A percentile compares a stretch with the other conserved stretches of the same genome.
Evolutionary conservation across 2,329 filamentous ascomycete species (phyloP).

Genomic region (Alternaria triticimaculans): DNA sequence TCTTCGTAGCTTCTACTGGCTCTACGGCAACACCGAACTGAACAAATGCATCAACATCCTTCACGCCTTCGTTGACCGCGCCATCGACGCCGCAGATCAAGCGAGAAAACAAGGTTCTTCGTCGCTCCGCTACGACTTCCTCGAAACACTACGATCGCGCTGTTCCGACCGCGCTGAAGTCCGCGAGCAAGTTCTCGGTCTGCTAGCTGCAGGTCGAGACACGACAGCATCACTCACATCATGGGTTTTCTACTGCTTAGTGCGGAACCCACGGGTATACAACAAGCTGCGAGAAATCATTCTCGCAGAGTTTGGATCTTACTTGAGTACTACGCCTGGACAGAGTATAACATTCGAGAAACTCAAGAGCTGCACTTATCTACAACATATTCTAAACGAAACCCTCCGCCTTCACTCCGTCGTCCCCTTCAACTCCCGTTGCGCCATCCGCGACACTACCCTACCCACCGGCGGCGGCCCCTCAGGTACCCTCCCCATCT

Average conservation of each 20-base stretch:
- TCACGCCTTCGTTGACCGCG: conserved; percentile 5
- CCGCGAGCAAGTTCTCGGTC: conserved; percentile 54
- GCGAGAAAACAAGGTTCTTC: not conserved
- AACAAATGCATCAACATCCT: conserved; percentile 1
- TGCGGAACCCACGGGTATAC: conserved; percentile 43
- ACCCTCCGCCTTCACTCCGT: conserved; percentile 28
- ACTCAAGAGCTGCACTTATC: conserved; percentile 18
- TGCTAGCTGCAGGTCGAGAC: conserved; percentile 61
- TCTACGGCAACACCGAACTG: conserved; percentile 6
- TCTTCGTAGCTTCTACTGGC: conserved; percentile 6
- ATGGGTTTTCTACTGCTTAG: conserved; percentile 48
- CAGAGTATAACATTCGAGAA: conserved; percentile 12
- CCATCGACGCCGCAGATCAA: conserved; percentile 6
- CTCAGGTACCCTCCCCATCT: conserved; percentile 30
- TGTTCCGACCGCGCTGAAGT: conserved; percentile 6
- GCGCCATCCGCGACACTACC: conserved; percentile 28
- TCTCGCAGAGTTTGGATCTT: conserved; percentile 44
- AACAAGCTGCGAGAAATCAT: conserved; percentile 45
- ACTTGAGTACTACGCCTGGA: conserved; percentile 15
- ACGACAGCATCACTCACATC: conserved; percentile 54
- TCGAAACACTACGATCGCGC: conserved; percentile 3
- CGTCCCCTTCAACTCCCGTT: conserved; percentile 32
- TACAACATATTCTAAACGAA: conserved; percentile 34
- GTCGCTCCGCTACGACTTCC: conserved; percentile 5
- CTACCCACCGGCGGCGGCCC: conserved; percentile 38